Base-by-base conservation (phyloP, 2,329 filamentous ascomycete genomes). In the Penicillium sp. region DNA sequence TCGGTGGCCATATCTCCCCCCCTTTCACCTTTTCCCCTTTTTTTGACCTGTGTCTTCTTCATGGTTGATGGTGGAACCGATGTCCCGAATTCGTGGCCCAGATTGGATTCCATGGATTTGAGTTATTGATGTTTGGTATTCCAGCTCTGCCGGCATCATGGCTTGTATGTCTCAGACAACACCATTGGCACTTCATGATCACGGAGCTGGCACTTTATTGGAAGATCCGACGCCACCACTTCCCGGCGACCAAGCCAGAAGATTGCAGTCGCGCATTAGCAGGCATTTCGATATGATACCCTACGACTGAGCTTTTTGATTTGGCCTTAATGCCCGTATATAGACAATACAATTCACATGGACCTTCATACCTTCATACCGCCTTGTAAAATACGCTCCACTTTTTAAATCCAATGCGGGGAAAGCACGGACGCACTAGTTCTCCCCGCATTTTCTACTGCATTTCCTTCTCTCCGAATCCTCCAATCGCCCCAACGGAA, bases 271-370 rank as follows among this genome's bases (percentile, higher is more conserved):
- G 51, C 57, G 51, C 53, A 59, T 61, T 61, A 64, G 59, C 60
- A 61, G 60, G 59, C 59, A 61, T 64, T 63, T 61, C 56, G 58
- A 61, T 62, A 62, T 63, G 60, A 64, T 64, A 64, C 60, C 60
- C 60, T 63, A 63, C 58, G 58, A 57, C 58, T 57, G 57, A 61
- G 55, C 56, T 61, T 62, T 49, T 41, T 44, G 42, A 41, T 45
- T 44, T 47, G 37, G 39, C 41, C 20, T 32, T 39, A 32, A 22
- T 36, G 35, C 38, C 41, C 35, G 38, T 41, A 45, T 36, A 45
- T 45, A 41, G 38, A 45, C 35, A 45, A 45, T 36, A 45, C 39
- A 22, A 22, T 22, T 22, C 18, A 22, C 18, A 5, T n/a, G n/a
- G n/a, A n/a, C n/a, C n/a, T n/a, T n/a, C n/a, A n/a, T n/a, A n/a